Evolutionary conservation across 441 rosid genomes (phyloP).

Genomic region (Mallotus japonicus): DNA sequence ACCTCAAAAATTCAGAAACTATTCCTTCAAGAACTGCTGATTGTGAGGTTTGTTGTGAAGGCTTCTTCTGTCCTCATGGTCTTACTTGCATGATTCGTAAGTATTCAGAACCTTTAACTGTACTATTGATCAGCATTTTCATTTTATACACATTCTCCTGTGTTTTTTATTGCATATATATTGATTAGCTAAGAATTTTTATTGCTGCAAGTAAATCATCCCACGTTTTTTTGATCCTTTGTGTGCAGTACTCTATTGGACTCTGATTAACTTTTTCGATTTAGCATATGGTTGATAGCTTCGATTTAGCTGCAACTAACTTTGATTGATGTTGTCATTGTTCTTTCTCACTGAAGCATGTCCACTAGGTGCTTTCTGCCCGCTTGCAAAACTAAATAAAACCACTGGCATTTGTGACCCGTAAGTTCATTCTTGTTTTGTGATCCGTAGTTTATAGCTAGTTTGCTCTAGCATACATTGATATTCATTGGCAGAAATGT

Average conservation of each 20-base stretch:
- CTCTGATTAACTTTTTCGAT: no score
- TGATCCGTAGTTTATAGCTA: neutral
- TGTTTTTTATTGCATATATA: no score
- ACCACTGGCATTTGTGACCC: slow-evolving; percentile 85
- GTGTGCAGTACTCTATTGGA: no score
- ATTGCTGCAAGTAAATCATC: no score
- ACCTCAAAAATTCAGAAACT: slow-evolving; percentile 50
- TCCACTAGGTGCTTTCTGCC: slow-evolving; percentile 88
- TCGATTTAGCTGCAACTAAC: neutral
- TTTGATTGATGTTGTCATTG: neutral
- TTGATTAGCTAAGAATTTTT: no score
- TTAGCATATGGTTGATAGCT: no score
- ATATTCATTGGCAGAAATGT: slow-evolving; percentile 46
- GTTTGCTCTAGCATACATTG: slow-evolving; percentile 33
- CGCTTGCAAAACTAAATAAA: slow-evolving; percentile 56
- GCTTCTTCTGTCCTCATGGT: slow-evolving; percentile 98
- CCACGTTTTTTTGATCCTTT: no score
- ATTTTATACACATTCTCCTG: neutral
- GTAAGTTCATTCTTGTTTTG: slow-evolving; percentile 49
- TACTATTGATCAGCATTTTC: neutral
- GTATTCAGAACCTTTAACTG: slow-evolving; percentile 26
- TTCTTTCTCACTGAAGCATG: slow-evolving; percentile 54
- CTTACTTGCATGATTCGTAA: slow-evolving; percentile 97
- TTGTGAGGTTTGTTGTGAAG: slow-evolving; percentile 77
- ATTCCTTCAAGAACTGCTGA: slow-evolving; percentile 51